A percentile compares a stretch with the other conserved stretches of the same genome.
These are phyloP conservation scores for Beauveria asiatica DNA, from an alignment of 2,329 filamentous ascomycete genomes.

Conservation along the genomic window DNA sequence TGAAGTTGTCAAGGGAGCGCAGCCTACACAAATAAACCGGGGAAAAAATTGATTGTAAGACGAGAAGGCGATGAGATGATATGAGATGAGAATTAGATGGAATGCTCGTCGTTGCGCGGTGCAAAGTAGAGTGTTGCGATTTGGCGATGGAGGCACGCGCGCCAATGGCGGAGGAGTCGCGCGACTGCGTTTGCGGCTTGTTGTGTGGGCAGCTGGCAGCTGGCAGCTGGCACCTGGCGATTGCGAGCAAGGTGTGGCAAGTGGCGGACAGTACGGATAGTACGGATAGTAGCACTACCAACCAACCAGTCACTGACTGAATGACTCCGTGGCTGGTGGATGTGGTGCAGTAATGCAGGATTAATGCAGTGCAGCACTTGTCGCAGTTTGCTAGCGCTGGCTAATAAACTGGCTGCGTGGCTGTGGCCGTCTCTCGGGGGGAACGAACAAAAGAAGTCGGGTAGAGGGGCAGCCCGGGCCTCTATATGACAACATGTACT, in stretches of 20 bases:
- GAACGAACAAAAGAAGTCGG: constrained; percentile 8
- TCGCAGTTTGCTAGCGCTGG: neutral
- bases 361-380: neutral
- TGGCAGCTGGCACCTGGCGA: neutral
- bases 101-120: neutral
- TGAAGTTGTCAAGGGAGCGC: neutral
- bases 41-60: neutral
- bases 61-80: neutral
- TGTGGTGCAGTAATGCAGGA: neutral
- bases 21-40: neutral
- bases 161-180: constrained; percentile 8
- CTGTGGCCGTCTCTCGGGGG: neutral
- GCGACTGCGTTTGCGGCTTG: neutral
- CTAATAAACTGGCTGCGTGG: neutral
- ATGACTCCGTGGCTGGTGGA: neutral
- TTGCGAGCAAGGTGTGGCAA: neutral
- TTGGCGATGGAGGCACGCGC: constrained; percentile 1
- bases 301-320: too few relatives aligned
- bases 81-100: neutral
- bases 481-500: constrained; percentile 15
- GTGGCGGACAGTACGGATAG: neutral
- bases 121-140: neutral
- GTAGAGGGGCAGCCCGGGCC: constrained; percentile 11
- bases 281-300: too few relatives aligned
- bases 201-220: neutral